Percentiles rank a stretch among this genome's conserved stretches.
Evolutionary conservation across 2,329 filamentous ascomycete genomes (phyloP).

Genomic region (Monilinia fructicola): DNA sequence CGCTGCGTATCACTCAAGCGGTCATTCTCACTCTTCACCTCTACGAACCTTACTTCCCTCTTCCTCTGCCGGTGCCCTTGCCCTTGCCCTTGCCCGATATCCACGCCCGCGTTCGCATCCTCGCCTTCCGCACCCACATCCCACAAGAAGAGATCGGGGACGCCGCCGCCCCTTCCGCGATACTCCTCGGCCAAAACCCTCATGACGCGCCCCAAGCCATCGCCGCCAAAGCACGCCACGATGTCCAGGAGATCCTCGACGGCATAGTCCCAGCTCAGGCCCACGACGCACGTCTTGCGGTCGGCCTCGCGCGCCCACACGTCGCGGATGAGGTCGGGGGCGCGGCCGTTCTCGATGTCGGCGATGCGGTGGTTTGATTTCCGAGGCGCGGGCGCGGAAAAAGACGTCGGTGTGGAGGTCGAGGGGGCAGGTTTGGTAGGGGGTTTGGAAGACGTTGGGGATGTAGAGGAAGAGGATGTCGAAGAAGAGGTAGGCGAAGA

Average conservation of each 20-base stretch:
- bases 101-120: too few relatives aligned
- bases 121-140: constrained; percentile 26
- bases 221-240: constrained; percentile 73
- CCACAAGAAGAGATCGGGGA: constrained; percentile 94
- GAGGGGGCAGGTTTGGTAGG: constrained; percentile 89
- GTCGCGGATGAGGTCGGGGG: constrained; percentile 62
- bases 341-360: constrained; percentile 81
- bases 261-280: constrained; percentile 86
- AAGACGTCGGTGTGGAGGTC: constrained; percentile 94
- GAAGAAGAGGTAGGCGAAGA: constrained; percentile 88
- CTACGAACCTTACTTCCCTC: constrained; percentile 36
- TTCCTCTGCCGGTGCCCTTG: constrained; percentile 3
- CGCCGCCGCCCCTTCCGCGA: constrained; percentile 76
- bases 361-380: constrained; percentile 89
- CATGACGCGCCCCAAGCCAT: constrained; percentile 78
- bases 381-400: constrained; percentile 78
- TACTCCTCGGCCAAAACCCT: constrained; percentile 97
- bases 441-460: constrained; percentile 95
- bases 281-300: constrained; percentile 79
- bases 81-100: too few relatives aligned
- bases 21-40: constrained; percentile 66
- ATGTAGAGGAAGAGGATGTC: constrained; percentile 91
- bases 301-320: constrained; percentile 70
- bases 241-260: constrained; percentile 78
- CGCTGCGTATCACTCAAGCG: constrained; percentile 92